These are phyloP conservation scores for Ceratonia siliqua DNA, from an alignment of 306 rosid species.

Conservation along the genomic window DNA sequence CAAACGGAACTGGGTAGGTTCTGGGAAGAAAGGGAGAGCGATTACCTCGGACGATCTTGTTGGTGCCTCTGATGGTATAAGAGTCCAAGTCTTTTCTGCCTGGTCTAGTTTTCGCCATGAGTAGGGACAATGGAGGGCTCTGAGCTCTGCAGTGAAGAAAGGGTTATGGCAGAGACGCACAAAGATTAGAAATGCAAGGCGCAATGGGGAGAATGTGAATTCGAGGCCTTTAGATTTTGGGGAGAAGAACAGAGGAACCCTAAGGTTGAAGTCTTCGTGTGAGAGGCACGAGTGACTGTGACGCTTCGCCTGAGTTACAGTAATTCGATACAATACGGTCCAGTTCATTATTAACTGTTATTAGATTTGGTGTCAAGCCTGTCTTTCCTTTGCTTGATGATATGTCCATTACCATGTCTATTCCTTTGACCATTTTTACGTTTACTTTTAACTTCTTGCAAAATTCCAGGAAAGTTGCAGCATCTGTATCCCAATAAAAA, in stretches of 20 bases:
- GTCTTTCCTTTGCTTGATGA: not conserved
- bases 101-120: slow-evolving; percentile 84
- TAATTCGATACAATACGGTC: slow-evolving; percentile 15
- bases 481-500: not conserved
- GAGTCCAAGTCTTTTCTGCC: slow-evolving; percentile 73
- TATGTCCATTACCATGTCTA: not conserved
- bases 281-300: slow-evolving; percentile 36
- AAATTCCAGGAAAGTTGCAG: not conserved
- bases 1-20: slow-evolving; percentile 23
- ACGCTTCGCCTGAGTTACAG: slow-evolving; percentile 37
- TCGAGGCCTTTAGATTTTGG: slow-evolving; percentile 33
- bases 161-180: not conserved
- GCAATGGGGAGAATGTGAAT: slow-evolving; percentile 17
- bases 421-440: not conserved
- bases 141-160: not conserved
- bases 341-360: slow-evolving; percentile 2
- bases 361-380: not conserved
- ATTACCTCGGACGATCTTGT: slow-evolving; percentile 85
- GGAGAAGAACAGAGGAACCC: slow-evolving; percentile 44
- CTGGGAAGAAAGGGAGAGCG: not conserved
- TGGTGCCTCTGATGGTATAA: slow-evolving; percentile 84
- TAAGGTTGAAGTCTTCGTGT: slow-evolving; percentile 33
- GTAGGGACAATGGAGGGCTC: slow-evolving; percentile 10
- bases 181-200: slow-evolving; percentile 35
- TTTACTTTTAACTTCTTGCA: not conserved